These are phyloP conservation scores for Millerozyma acaciae DNA, from an alignment of 805 yeast genomes.

Conservation along the genomic window DNA sequence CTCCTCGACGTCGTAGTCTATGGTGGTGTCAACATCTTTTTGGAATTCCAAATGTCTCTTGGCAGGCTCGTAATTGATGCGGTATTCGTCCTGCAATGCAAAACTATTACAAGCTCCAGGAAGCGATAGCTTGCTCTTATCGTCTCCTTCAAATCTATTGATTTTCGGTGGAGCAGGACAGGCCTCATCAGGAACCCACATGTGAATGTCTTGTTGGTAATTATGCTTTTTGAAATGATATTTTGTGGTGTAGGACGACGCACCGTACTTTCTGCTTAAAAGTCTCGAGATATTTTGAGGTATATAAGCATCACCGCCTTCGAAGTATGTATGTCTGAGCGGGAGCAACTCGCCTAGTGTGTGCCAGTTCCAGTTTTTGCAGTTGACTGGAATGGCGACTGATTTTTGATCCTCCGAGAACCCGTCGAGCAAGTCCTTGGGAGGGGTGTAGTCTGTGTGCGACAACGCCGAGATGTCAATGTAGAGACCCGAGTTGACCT, in stretches of 20 bases:
- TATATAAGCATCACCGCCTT: conserved; percentile 33
- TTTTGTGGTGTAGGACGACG: conserved; percentile 25
- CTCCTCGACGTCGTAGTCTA: conserved; percentile 19
- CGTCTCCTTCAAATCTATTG: conserved; percentile 19
- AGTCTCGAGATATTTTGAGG: conserved; percentile 30
- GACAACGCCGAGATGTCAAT: conserved; percentile 42
- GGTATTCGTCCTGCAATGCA: conserved; percentile 36
- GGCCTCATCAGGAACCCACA: conserved; percentile 45
- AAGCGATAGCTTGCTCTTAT: conserved; percentile 24
- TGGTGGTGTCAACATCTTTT: conserved; percentile 19
- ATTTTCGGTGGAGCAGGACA: conserved; percentile 30
- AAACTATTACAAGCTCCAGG: conserved; percentile 38
- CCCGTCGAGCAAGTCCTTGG: conserved; percentile 9
- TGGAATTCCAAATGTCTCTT: conserved; percentile 22
- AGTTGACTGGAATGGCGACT: conserved; percentile 25
- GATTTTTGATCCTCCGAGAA: conserved; percentile 7
- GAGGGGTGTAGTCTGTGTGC: conserved; percentile 21
- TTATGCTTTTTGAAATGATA: conserved; percentile 26
- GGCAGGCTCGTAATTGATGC: conserved; percentile 21
- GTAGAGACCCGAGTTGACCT: conserved; percentile 37
- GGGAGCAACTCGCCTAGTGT: conserved; percentile 33
- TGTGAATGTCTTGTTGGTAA: conserved; percentile 38
- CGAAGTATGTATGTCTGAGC: conserved; percentile 32
- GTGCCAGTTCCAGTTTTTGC: conserved; percentile 41
- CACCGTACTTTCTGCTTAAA: conserved; percentile 31